These are phyloP conservation scores for Petunia hybrid DNA, from an alignment of 305 asterid genomes.

Conservation along the genomic window DNA sequence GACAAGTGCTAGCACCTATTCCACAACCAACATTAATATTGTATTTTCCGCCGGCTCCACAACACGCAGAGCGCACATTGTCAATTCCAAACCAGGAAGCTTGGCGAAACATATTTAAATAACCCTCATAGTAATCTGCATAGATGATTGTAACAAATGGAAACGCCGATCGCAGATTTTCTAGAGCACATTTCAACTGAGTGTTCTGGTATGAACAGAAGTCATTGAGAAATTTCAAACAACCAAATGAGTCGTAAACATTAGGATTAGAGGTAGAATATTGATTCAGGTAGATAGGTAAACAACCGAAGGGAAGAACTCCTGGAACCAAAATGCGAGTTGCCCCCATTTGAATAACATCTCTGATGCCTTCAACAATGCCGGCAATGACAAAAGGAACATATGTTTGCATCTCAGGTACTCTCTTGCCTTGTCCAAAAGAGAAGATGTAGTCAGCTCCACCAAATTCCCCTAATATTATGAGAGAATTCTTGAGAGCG, in stretches of 20 bases:
- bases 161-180: constrained; percentile 29
- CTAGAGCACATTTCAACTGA: constrained; percentile 29
- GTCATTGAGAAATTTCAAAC: neutral
- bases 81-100: constrained; percentile 23
- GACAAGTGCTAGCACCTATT: neutral
- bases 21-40: neutral
- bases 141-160: neutral
- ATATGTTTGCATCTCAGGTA: neutral
- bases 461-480: constrained; percentile 29
- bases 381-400: constrained; percentile 18
- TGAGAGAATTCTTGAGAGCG: neutral
- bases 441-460: neutral
- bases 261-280: neutral
- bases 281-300: constrained; percentile 6
- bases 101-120: constrained; percentile 8
- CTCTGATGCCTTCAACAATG: constrained; percentile 24
- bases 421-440: no score
- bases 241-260: constrained; percentile 34
- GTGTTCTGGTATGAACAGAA: no score
- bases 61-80: constrained; percentile 34
- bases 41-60: constrained; percentile 36
- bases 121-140: no score
- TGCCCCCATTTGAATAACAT: neutral
- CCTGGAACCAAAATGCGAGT: neutral
- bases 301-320: constrained; percentile 35